Conservation (phyloP, 2,329 filamentous ascomycete genomes). For the Neurospora crassa region DNA sequence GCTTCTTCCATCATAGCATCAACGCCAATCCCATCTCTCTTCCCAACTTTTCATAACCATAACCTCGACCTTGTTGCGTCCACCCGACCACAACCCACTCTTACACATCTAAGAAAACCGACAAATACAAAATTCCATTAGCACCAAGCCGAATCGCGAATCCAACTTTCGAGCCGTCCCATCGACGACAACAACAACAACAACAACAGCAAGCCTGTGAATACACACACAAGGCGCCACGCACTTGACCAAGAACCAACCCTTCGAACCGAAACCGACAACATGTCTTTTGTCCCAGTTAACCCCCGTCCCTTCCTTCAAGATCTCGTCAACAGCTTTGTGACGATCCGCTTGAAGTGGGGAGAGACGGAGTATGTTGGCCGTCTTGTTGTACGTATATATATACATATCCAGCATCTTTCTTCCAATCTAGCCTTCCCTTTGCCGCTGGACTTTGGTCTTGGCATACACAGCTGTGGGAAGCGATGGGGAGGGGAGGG, state of each 20-base stretch:
- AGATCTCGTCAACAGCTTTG: slow-evolving; percentile 84
- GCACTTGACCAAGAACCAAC: neutral
- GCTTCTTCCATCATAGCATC: neutral
- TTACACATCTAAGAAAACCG: neutral
- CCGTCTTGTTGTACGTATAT: slow-evolving; percentile 44
- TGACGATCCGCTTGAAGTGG: slow-evolving; percentile 94
- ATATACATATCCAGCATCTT: too few relatives aligned
- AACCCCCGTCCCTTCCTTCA: slow-evolving; percentile 97
- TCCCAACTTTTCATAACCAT: neutral
- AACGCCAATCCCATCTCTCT: neutral
- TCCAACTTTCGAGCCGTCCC: neutral
- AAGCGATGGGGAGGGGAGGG: neutral
- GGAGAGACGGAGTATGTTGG: slow-evolving; percentile 96
- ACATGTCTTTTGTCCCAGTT: slow-evolving; percentile 64
- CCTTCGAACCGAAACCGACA: neutral
- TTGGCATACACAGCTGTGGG: neutral
- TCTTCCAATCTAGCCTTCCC: too few relatives aligned
- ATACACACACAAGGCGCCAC: neutral
- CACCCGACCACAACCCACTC: neutral
- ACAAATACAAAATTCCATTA: neutral
- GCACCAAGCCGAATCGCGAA: neutral
- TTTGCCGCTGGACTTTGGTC: neutral
- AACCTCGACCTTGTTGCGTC: neutral
- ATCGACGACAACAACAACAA: neutral
- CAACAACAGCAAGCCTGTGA: neutral